These are phyloP conservation scores for Ophioceras dolichostomum DNA, from an alignment of 2,329 filamentous ascomycete genomes.

Conservation along the genomic window DNA sequence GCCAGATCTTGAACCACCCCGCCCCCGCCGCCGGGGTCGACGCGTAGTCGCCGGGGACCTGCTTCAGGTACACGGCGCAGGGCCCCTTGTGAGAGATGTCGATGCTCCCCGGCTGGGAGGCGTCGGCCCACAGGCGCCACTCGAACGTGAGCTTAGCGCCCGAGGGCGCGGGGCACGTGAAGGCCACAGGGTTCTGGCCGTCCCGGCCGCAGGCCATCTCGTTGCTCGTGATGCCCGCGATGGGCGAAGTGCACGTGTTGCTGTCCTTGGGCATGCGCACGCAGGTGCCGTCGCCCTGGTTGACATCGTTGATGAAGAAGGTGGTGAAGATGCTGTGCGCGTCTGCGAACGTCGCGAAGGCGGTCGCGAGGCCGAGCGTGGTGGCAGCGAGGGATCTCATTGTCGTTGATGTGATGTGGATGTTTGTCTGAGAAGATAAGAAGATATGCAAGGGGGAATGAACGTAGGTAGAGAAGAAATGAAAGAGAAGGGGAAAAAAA, in stretches of 20 bases:
- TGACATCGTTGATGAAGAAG: constrained; percentile 46
- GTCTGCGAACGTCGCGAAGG: constrained; percentile 21
- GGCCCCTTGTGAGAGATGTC: constrained; percentile 54
- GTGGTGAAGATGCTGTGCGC: constrained; percentile 55
- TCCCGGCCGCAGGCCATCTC: constrained; percentile 56
- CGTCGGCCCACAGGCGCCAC: constrained; percentile 50
- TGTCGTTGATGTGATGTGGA: constrained; percentile 2
- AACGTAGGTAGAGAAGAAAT: not conserved
- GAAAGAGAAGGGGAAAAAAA: constrained; percentile 13
- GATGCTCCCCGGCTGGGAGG: constrained; percentile 38
- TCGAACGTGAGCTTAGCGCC: constrained; percentile 52
- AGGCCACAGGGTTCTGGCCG: constrained; percentile 31
- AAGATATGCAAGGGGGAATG: not conserved
- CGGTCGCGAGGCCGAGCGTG: constrained; percentile 18
- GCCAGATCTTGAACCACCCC: constrained; percentile 71
- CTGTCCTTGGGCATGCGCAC: constrained; percentile 51
- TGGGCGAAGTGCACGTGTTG: constrained; percentile 40
- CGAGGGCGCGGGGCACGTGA: constrained; percentile 33
- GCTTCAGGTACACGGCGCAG: constrained; percentile 64
- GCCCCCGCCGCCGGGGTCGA: constrained; percentile 40
- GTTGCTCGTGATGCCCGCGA: constrained; percentile 41
- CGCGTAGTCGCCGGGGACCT: constrained; percentile 44
- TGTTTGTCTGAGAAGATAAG: not conserved
- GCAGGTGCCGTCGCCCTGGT: constrained; percentile 60
- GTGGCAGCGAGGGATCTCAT: constrained; percentile 23